Evolutionary conservation across 768 basidiomycete genomes (phyloP).

Genomic region (Xerocomus potaroensis): DNA sequence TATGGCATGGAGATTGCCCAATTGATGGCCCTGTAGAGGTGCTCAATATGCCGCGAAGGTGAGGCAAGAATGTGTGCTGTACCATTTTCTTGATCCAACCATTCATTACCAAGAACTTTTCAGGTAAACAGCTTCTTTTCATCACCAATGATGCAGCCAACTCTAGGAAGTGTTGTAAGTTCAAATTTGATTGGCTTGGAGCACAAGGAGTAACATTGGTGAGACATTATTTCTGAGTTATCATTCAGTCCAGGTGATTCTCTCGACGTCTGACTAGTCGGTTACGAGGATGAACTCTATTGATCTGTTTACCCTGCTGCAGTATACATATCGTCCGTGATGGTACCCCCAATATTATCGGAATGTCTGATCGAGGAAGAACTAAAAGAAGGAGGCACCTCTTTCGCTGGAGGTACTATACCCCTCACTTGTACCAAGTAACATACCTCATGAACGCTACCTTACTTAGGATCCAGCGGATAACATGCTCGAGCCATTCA

Average conservation of each 20-base stretch:
- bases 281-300: constrained; percentile 87
- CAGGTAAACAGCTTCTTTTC: constrained; percentile 82
- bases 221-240: constrained; percentile 31
- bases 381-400: constrained; percentile 79
- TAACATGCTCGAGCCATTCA: constrained; percentile 66
- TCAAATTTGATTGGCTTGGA: constrained; percentile 87
- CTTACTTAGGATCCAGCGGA: constrained; percentile 75
- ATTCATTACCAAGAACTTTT: background rate
- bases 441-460: too few relatives aligned
- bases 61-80: constrained; percentile 49
- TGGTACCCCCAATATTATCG: constrained; percentile 90
- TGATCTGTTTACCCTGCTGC: constrained; percentile 89
- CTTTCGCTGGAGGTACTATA: constrained; percentile 81
- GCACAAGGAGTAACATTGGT: constrained; percentile 83
- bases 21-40: constrained; percentile 79
- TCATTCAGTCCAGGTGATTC: background rate
- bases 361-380: constrained; percentile 92
- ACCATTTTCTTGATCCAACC: background rate
- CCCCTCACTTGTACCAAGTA: constrained; percentile 27
- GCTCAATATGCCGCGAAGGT: constrained; percentile 62
- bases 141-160: constrained; percentile 98
- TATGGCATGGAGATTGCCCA: constrained; percentile 82
- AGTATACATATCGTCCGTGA: constrained; percentile 81
- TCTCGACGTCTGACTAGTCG: background rate
- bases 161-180: constrained; percentile 81